Percentiles rank a stretch among this genome's conserved stretches.
Conservation (phyloP, 2,329 filamentous ascomycete species). For the Venturia aucupariae region DNA sequence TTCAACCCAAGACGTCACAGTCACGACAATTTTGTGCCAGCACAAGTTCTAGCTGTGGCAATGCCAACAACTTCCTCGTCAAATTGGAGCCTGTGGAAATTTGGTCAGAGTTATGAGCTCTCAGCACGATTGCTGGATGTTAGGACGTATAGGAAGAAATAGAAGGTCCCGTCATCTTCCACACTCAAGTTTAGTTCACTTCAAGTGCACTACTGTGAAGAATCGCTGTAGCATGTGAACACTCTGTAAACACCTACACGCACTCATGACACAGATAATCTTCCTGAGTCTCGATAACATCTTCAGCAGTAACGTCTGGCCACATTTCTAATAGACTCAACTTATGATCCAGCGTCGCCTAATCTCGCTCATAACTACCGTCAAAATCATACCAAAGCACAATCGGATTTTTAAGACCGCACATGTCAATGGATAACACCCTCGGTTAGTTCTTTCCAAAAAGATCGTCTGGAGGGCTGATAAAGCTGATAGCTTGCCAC, state of each 20-base stretch:
- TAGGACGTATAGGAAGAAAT: no score
- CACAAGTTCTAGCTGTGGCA: no score
- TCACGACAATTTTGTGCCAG: background rate
- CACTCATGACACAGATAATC: background rate
- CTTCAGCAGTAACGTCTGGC: background rate
- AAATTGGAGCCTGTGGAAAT: no score
- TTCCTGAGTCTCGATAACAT: background rate
- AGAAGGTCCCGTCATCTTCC: no score
- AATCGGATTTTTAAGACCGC: background rate
- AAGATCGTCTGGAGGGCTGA: background rate
- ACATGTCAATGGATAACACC: background rate
- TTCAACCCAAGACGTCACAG: background rate
- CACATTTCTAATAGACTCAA: no score
- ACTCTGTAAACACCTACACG: background rate
- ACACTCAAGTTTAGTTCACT: no score
- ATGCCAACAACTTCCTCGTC: no score
- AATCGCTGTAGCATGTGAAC: background rate
- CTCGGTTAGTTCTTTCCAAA: background rate
- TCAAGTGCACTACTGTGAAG: no score
- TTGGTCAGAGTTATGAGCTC: no score
- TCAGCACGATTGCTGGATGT: no score
- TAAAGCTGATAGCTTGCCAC: slow-evolving; percentile 13
- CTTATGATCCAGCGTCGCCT: no score
- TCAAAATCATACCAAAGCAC: background rate
- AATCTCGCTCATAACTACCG: no score